Evolutionary conservation across 2,329 filamentous ascomycete species (phyloP).

Genomic region (Geoglossum cookeanum): DNA sequence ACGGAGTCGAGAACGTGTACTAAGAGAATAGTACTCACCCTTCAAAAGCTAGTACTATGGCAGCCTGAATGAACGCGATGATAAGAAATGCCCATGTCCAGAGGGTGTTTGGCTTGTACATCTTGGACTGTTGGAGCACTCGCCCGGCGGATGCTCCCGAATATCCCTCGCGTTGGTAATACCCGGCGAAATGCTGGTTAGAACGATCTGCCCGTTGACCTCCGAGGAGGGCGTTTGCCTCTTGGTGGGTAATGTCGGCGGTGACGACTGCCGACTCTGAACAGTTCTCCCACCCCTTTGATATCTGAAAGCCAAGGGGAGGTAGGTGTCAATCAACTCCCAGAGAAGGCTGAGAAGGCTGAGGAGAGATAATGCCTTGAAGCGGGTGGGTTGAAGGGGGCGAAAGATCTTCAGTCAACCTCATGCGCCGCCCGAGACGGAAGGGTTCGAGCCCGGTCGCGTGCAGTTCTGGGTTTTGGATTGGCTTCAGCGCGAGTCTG

Average conservation of each 20-base stretch:
- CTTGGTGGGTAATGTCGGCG: background rate
- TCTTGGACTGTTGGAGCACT: constrained; percentile 19
- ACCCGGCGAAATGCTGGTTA: constrained; percentile 9
- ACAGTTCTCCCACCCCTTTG: background rate
- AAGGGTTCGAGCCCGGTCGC: background rate
- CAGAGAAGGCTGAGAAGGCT: background rate
- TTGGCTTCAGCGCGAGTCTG: background rate
- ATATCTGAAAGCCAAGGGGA: background rate
- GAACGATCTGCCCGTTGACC: background rate
- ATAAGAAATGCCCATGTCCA: constrained; percentile 82
- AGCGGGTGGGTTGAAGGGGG: background rate
- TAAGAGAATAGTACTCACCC: constrained; percentile 38
- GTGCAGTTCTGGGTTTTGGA: background rate
- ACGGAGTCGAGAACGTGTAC: background rate
- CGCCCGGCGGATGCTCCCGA: background rate
- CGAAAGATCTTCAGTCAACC: background rate
- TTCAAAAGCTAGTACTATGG: constrained; percentile 68
- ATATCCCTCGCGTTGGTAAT: background rate
- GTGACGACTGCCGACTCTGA: background rate
- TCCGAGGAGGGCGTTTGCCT: constrained; percentile 4
- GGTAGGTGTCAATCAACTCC: background rate
- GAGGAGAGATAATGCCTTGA: background rate
- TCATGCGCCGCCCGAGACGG: background rate
- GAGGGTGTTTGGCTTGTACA: constrained; percentile 62
- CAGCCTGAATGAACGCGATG: constrained; percentile 54